Evolutionary conservation across 768 basidiomycete species (phyloP).

Genomic region (Suillus weaverae): DNA sequence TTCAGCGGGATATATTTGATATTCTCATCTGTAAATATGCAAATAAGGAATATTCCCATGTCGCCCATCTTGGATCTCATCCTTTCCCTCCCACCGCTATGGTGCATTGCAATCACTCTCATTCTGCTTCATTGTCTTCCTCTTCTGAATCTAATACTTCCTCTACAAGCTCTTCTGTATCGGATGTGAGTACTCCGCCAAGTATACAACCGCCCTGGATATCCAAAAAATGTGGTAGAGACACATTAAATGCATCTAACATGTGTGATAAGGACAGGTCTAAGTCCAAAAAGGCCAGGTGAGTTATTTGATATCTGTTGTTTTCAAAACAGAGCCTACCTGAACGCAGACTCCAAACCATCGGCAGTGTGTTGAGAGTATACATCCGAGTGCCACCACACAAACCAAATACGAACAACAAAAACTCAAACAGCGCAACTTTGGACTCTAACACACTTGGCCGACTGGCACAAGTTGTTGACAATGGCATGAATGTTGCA

Average conservation of each 20-base stretch:
- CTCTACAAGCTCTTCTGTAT: not conserved
- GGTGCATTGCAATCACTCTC: not conserved
- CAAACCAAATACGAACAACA: no score
- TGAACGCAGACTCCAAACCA: no score
- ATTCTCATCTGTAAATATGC: no score
- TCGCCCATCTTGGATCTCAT: no score
- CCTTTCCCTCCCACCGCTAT: not conserved
- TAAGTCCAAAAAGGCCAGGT: slow-evolving; percentile 2
- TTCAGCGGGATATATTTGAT: no score
- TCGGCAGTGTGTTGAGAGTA: no score
- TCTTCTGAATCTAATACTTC: not conserved
- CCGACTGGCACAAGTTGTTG: no score
- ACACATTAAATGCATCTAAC: not conserved
- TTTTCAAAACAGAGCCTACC: not conserved
- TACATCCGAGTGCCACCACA: no score
- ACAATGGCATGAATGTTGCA: no score
- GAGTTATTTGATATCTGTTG: not conserved
- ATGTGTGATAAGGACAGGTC: not conserved
- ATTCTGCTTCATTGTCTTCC: not conserved
- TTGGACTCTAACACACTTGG: no score
- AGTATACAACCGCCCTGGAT: not conserved
- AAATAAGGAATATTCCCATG: no score
- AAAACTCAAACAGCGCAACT: no score
- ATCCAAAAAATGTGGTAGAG: not conserved
- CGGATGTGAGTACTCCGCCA: not conserved